Conservation (phyloP, 345 rosid species). For the Arabidopsis suecica region DNA sequence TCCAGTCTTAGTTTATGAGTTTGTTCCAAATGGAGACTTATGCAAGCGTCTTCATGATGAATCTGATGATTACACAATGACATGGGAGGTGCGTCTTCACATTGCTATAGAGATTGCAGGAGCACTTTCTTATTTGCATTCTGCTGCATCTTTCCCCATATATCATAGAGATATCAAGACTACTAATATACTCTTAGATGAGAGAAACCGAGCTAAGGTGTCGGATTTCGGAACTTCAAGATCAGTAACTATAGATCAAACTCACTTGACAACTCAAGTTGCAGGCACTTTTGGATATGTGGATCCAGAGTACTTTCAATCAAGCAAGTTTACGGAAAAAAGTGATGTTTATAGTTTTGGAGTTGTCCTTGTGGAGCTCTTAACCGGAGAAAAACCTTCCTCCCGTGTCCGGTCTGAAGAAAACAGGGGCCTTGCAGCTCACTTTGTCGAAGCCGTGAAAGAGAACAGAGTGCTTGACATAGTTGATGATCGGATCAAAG, state of each 20-base stretch:
- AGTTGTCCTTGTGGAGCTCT: conserved; percentile 72
- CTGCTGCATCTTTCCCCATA: conserved; percentile 41
- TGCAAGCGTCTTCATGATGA: conserved; percentile 38
- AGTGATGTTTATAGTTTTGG: conserved; percentile 91
- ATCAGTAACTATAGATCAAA: conserved; percentile 38
- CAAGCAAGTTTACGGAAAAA: conserved; percentile 44
- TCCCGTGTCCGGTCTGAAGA: conserved; percentile 19
- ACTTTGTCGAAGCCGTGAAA: conserved; percentile 32
- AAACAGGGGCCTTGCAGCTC: conserved; percentile 37
- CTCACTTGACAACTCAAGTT: conserved; percentile 42
- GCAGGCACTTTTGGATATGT: conserved; percentile 56
- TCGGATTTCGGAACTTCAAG: conserved; percentile 48
- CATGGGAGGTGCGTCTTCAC: conserved; percentile 35
- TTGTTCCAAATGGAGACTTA: conserved; percentile 37
- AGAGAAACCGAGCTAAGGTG: conserved; percentile 38
- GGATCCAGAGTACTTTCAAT: conserved; percentile 56
- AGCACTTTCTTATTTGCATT: conserved; percentile 35
- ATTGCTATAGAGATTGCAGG: conserved; percentile 30
- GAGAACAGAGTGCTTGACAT: conserved; percentile 29
- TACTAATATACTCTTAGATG: conserved; percentile 40
- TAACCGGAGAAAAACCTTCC: conserved; percentile 47
- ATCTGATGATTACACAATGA: conserved; percentile 32
- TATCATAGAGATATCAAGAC: conserved; percentile 46
- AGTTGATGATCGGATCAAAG: conserved; percentile 37
- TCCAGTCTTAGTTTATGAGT: conserved; percentile 42